These are phyloP conservation scores for Trichoderma sp. DNA, from an alignment of 2,329 filamentous ascomycete species.

Conservation along the genomic window DNA sequence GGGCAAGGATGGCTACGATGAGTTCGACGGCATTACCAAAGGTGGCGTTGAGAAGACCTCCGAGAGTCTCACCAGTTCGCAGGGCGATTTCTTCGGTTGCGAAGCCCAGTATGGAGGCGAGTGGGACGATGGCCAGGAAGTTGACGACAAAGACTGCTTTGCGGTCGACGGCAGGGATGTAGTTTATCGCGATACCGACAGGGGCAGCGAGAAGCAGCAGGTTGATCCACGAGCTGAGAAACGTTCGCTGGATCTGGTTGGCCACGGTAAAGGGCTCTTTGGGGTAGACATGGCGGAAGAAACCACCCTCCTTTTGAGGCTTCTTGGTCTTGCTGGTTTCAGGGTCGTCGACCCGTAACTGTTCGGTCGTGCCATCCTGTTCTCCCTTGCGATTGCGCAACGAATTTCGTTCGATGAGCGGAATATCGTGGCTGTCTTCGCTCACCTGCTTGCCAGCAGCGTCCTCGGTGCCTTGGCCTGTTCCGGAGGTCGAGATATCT, in stretches of 20 bases:
- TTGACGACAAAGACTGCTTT: slow-evolving; percentile 81
- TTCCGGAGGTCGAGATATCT: slow-evolving; percentile 32
- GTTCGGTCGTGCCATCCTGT: slow-evolving; percentile 28
- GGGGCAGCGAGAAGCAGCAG: slow-evolving; percentile 77
- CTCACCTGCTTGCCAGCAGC: slow-evolving; percentile 26
- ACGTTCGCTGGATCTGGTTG: slow-evolving; percentile 70
- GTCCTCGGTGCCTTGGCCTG: slow-evolving; percentile 29
- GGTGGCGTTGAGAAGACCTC: slow-evolving; percentile 84
- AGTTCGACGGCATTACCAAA: slow-evolving; percentile 93
- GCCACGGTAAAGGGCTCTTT: slow-evolving; percentile 58
- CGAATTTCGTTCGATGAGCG: slow-evolving; percentile 28
- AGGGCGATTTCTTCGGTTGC: slow-evolving; percentile 89
- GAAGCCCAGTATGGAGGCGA: slow-evolving; percentile 83
- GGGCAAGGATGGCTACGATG: slow-evolving; percentile 84
- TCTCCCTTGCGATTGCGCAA: slow-evolving; percentile 37
- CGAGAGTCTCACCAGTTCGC: slow-evolving; percentile 79
- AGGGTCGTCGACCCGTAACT: slow-evolving; percentile 22
- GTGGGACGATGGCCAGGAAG: slow-evolving; percentile 88
- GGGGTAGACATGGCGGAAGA: slow-evolving; percentile 51
- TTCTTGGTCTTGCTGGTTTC: slow-evolving; percentile 42
- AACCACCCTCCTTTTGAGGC: slow-evolving; percentile 37
- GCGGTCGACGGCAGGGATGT: slow-evolving; percentile 54
- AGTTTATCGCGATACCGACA: slow-evolving; percentile 74
- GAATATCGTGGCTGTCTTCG: slow-evolving; percentile 26
- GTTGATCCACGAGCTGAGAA: slow-evolving; percentile 87